Conservation (phyloP, 345 rosid genomes). For the Hirschfeldia incana region DNA sequence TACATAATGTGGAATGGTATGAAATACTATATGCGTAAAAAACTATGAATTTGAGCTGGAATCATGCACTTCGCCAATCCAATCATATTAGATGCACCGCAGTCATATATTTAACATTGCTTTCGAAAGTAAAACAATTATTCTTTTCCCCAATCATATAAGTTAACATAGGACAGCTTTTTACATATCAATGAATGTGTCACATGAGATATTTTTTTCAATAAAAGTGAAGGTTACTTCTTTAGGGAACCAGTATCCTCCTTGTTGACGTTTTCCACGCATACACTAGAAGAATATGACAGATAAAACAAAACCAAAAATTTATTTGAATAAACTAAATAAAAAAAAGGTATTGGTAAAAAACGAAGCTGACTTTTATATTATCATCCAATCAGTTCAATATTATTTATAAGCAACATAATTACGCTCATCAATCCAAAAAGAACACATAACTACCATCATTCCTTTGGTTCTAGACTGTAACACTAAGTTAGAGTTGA, state of each 20-base stretch:
- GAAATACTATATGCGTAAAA: background rate
- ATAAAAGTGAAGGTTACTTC: conserved; percentile 38
- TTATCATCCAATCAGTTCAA: background rate
- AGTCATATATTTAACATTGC: background rate
- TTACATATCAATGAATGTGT: conserved; percentile 34
- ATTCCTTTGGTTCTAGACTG: background rate
- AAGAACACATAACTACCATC: background rate
- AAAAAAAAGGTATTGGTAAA: background rate
- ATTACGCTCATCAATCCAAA: background rate
- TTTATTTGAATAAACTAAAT: background rate
- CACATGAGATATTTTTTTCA: conserved; percentile 11
- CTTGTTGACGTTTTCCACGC: conserved; percentile 31
- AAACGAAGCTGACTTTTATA: background rate
- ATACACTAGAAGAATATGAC: conserved; percentile 9
- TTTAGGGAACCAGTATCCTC: conserved; percentile 39
- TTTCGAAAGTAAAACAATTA: conserved; percentile 20
- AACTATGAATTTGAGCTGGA: background rate
- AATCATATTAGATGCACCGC: conserved; percentile 17
- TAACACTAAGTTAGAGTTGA: conserved; percentile 10
- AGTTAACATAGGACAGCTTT: conserved; percentile 24
- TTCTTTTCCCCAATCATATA: conserved; percentile 22
- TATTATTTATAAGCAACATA: background rate
- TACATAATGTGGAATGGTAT: background rate
- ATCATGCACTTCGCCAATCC: background rate
- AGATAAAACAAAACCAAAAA: background rate